A percentile compares a stretch with the other conserved stretches of the same genome.
phyloP scores from a whole-genome alignment of 192 early-diverging fungal genomes.

The Backusella mclennaniae region DNA sequence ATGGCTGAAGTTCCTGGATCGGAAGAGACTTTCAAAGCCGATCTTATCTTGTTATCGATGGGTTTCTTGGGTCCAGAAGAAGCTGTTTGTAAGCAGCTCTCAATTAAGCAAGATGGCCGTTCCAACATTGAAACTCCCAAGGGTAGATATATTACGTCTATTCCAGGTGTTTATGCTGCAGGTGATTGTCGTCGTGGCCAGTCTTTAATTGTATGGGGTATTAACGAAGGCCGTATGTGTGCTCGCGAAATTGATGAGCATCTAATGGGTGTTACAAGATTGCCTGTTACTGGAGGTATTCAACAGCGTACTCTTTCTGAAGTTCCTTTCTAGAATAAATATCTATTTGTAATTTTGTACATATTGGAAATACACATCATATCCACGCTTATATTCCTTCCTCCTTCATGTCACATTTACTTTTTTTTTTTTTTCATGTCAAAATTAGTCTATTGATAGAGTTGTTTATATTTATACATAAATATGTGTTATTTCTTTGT shows the following conservation, averaged over 20 bases:
- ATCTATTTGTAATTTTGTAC: not conserved
- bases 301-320: slow-evolving; percentile 47
- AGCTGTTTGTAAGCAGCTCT: slow-evolving; percentile 75
- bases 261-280: slow-evolving; percentile 74
- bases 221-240: slow-evolving; percentile 95
- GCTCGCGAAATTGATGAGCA: slow-evolving; percentile 90
- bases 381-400: not conserved
- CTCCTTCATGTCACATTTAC: too few relatives aligned
- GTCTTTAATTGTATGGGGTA: slow-evolving; percentile 96
- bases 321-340: not conserved
- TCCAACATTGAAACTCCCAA: slow-evolving; percentile 82
- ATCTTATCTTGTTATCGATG: slow-evolving; percentile 94
- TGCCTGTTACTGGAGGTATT: slow-evolving; percentile 91
- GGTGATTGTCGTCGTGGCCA: slow-evolving; percentile 98
- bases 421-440: not conserved
- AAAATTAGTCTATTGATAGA: not conserved
- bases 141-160: slow-evolving; percentile 65
- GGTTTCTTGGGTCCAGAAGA: slow-evolving; percentile 90
- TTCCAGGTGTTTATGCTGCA: slow-evolving; percentile 84
- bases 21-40: slow-evolving; percentile 83
- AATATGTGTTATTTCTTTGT: too few relatives aligned
- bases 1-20: slow-evolving; percentile 90
- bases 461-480: not conserved
- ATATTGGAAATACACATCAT: not conserved
- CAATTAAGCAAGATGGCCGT: slow-evolving; percentile 71